Base-by-base conservation (phyloP, 805 yeast genomes). In the Cyberlindnera sargentensis region DNA sequence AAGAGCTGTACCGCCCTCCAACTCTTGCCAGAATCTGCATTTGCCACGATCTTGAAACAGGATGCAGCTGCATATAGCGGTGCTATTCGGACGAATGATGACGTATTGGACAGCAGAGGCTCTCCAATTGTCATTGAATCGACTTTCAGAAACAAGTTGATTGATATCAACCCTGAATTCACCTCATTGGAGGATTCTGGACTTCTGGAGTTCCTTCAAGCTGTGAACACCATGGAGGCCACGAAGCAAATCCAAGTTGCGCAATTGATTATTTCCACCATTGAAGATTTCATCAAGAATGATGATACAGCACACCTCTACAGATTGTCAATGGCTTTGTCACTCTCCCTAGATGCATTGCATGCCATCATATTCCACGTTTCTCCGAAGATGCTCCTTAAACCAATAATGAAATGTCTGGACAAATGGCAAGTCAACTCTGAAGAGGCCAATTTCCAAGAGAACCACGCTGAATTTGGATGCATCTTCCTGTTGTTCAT, bases 391-490 rank as follows among this genome's bases (percentile, higher is more conserved):
- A 61, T 58, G 4, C 44, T 77, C 38, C 40, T 76, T 42, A 52
- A 56, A 39, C 72, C 78, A 31, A 51, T 80, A 43, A 60, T 81
- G 42, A 70, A 64, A 10, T 76, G 73, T 46, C 56, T 84, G 15
- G 89, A 83, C 53, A 52, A 56, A 4, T 63, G 71, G 61, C 70
- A 46, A 49, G 36, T 49, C 31, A 52, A 50, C 40, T 61, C 59
- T 5, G 80, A 74, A 37, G 82, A 76, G 31, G 68, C 70, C 44
- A 74, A 76, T 50, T 76, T 74, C 48, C 88, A 82, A 58, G 93
- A 84, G 32, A 61, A 70, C 10, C 84, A 80, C 54, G 68, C 86
- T 2, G 80, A 84, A 34, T 80, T 82, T 58, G 89, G 95, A 1
- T 68, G 77, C 37, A 65, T 80, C 1, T 53, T 83, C 26, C 56